Evolutionary conservation across 2,329 filamentous ascomycete genomes (phyloP).

Genomic region (Verticillium longisporum): DNA sequence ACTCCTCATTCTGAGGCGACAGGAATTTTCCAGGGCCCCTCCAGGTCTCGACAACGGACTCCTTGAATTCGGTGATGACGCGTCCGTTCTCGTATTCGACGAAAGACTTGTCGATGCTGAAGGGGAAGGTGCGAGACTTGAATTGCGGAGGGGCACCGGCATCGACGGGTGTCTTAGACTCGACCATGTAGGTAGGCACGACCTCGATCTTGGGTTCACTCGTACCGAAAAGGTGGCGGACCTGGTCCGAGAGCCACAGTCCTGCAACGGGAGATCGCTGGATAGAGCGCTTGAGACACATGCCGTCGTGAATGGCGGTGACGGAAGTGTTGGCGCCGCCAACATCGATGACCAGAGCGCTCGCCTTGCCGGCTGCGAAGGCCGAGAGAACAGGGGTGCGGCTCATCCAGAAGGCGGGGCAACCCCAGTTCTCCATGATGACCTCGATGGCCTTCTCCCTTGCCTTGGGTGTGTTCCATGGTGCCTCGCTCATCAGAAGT

Average conservation of each 20-base stretch:
- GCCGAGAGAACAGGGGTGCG: slow-evolving; percentile 83
- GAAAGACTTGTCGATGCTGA: slow-evolving; percentile 62
- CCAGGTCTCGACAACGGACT: slow-evolving; percentile 94
- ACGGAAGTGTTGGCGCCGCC: slow-evolving; percentile 85
- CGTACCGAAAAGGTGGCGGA: slow-evolving; percentile 70
- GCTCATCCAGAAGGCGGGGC: slow-evolving; percentile 89
- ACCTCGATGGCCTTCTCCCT: slow-evolving; percentile 94
- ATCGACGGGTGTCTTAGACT: slow-evolving; percentile 83
- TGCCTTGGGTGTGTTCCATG: slow-evolving; percentile 83
- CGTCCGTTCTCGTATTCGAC: slow-evolving; percentile 83
- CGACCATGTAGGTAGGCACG: slow-evolving; percentile 79
- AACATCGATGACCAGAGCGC: slow-evolving; percentile 85
- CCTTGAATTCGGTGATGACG: slow-evolving; percentile 92
- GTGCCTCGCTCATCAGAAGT: slow-evolving; percentile 85
- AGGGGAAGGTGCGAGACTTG: slow-evolving; percentile 62
- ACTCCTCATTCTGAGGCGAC: slow-evolving; percentile 66
- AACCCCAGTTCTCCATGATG: slow-evolving; percentile 94
- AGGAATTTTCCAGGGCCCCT: slow-evolving; percentile 65
- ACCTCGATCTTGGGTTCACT: slow-evolving; percentile 66
- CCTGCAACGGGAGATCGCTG: slow-evolving; percentile 81
- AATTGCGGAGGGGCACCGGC: slow-evolving; percentile 74
- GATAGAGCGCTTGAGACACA: slow-evolving; percentile 86
- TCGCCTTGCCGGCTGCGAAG: slow-evolving; percentile 89
- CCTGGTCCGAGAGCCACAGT: slow-evolving; percentile 83
- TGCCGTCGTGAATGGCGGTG: slow-evolving; percentile 87